These are phyloP conservation scores for Nepenthes gracilis DNA, from an alignment of 148 eudicot genomes.

Conservation along the genomic window DNA sequence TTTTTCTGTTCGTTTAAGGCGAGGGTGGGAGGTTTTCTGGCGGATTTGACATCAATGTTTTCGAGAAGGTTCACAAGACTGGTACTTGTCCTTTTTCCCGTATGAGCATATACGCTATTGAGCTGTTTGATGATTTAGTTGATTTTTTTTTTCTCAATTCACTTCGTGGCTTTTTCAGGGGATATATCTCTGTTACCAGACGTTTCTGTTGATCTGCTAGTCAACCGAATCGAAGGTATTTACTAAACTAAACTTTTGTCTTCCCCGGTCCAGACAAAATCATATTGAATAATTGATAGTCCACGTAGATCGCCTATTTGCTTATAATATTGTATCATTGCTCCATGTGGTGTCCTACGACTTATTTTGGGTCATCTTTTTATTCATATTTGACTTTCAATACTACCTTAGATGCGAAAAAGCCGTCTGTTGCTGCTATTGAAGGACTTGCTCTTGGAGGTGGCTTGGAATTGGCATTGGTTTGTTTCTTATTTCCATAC, in stretches of 20 bases:
- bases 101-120: background rate
- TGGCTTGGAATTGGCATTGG: slow-evolving; percentile 90
- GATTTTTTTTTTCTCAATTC: background rate
- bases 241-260: background rate
- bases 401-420: slow-evolving; percentile 49
- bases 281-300: background rate
- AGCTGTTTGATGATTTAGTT: slow-evolving; percentile 1
- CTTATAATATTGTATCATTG: background rate
- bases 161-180: slow-evolving; percentile 37
- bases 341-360: background rate
- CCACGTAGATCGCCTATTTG: too few species aligned
- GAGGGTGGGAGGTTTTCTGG: slow-evolving; percentile 70
- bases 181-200: slow-evolving; percentile 50
- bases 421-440: slow-evolving; percentile 87
- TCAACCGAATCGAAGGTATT: slow-evolving; percentile 76
- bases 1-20: slow-evolving; percentile 30
- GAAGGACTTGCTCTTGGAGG: slow-evolving; percentile 94
- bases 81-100: slow-evolving; percentile 29
- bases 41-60: slow-evolving; percentile 81
- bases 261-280: background rate
- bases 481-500: slow-evolving; percentile 21
- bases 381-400: background rate
- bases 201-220: slow-evolving; percentile 55
- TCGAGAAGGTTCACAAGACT: slow-evolving; percentile 62
- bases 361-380: background rate